Base-by-base conservation (phyloP, 345 rosid species). In the Pistacia vera region DNA sequence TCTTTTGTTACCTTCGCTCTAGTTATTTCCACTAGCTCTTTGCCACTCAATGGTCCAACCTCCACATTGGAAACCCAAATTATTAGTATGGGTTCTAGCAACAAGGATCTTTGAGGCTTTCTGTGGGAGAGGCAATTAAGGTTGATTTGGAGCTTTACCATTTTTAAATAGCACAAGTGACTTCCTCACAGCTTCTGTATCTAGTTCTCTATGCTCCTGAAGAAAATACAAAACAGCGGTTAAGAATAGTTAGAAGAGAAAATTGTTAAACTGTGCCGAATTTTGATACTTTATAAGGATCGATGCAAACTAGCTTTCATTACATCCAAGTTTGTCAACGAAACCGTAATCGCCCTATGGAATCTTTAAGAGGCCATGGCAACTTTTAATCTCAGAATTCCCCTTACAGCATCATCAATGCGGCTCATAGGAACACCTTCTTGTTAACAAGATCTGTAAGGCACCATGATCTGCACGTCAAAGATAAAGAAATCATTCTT, bases 181-280 rank as follows among this genome's bases (percentile, higher is more conserved):
- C 75, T 96, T 96, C 82, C 94, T 87, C 81, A 93, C 99, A 62
- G 98, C 98, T 83, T 96, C 99, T 75, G 95, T 93, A 0, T 92
- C 94, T 17, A 96, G 83, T 71, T 91, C 90, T 84, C 98, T 87
- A 33, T 96, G 99, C 75, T 85, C 94, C 99, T 96, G 82, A 55
- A 72, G 58, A 7, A 5, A 20, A 52, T 7, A 25, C 25, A 25
- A 25, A 25, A 25, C 25, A 25, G 25, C 25, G 25, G 25, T 25
- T 25, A 25, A 25, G 25, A 25, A 0, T 25, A 25, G 25, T 25
- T 73, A 36, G 41, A 36, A 36, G 41, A 36, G 41, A 36, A 36
- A 36, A 25, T 25, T 25, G 25, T 25, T 25, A 25, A 25, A 25
- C 25, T 25, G 25, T 25, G 25, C 25, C 25, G 25, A 25, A 25